Evolutionary conservation across 495 filamentous ascomycete genomes (phyloP), one percentile per base, ranked within the genome.

Genomic region (Penicillium bovifimosum): DNA sequence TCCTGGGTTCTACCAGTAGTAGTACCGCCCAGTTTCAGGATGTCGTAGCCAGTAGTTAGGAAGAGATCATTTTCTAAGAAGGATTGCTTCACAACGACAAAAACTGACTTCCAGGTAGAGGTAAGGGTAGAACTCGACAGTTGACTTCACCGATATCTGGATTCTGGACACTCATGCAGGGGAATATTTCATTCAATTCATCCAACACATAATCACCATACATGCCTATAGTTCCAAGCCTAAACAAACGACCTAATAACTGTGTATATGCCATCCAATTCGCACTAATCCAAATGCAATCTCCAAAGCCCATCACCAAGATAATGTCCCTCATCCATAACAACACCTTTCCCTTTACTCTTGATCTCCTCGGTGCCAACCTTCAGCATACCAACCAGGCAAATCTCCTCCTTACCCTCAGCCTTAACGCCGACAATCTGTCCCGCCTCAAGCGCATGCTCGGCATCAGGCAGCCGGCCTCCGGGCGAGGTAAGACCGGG

Each of bases 241-340:
- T 33, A 41, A 43, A 28, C 48, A 27, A 26, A 42, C 34, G 31
- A 26, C 40, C 40, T 2, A 32, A 20, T 24, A 11, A n/a, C 11
- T 27, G 5, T 13, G 18, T 32, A 24, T 24, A 24, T 50, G 26
- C 16, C 16, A 36, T 41, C 10, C 18, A 44, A 17, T 1, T 18
- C 13, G 41, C 31, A 48, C 35, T 69, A 95, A 67, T 91, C 88
- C 50, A 88, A 68, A 52, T 69, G 73, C 69, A 95, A 69, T 72
- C 74, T 85, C 93, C 93, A 98, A 55, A 98, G 68, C 47, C 92
- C 93, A 81, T 98, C 93, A 6, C 95, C 93, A 40, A 96, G 65
- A 77, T 84, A 96, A 82, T 96, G 92, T 44, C 86, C 88, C 53
- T 86, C 82, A 76, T 98, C 93, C 61, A 96, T 86, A 18, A 87